These are phyloP conservation scores for Cryptosporidium sp. DNA, from an alignment of 169 alveolate species.

Conservation along the genomic window DNA sequence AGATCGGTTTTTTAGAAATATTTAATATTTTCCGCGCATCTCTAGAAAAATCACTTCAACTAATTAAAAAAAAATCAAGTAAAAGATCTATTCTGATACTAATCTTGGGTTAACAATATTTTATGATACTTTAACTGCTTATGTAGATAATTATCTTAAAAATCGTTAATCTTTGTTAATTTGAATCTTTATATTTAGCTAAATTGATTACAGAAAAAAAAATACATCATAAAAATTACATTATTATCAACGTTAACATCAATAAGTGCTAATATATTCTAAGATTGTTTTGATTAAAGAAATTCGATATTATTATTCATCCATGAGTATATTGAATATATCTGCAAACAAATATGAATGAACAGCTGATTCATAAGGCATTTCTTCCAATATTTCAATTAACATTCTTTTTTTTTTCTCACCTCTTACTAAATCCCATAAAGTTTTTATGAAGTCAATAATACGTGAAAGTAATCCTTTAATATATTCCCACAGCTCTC, in stretches of 20 bases:
- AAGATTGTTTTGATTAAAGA: not conserved
- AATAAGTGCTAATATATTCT: not conserved
- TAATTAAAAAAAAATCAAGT: too few species aligned
- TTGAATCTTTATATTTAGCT: too few species aligned
- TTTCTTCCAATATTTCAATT: constrained; percentile 27
- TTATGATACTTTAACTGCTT: too few species aligned
- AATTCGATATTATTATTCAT: not conserved
- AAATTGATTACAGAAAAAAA: too few species aligned
- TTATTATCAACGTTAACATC: too few species aligned
- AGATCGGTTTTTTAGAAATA: not conserved
- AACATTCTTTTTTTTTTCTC: constrained; percentile 38
- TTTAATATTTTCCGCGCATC: not conserved
- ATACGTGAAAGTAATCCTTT: constrained; percentile 63
- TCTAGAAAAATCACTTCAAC: not conserved
- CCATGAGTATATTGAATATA: not conserved
- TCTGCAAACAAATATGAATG: constrained; percentile 16
- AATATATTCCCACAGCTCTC: constrained; percentile 61
- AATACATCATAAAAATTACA: not conserved
- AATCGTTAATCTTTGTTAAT: too few species aligned
- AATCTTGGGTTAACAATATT: not conserved
- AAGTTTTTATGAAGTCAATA: constrained; percentile 51
- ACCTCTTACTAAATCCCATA: constrained; percentile 60
- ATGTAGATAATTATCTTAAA: too few species aligned
- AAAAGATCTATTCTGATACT: too few species aligned
- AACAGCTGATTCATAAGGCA: constrained; percentile 43